Evolutionary conservation across 805 yeast genomes (phyloP).

Genomic region (Zygosaccharomyces bisporus): DNA sequence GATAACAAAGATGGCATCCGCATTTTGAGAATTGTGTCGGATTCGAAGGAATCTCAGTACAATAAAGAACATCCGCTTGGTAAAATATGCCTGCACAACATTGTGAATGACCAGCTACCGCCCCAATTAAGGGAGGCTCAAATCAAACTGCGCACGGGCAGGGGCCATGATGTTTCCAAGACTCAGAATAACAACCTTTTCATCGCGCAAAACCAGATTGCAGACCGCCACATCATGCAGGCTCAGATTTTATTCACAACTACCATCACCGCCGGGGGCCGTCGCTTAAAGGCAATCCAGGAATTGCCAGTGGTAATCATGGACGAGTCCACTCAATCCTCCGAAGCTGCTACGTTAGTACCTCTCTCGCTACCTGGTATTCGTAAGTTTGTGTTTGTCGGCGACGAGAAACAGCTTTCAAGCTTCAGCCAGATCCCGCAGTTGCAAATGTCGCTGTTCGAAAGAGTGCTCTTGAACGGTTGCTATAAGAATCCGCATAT

Average conservation of each 20-base stretch:
- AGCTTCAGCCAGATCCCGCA: slow-evolving; percentile 67
- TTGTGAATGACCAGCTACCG: slow-evolving; percentile 49
- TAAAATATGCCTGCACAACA: slow-evolving; percentile 61
- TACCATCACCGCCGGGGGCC: slow-evolving; percentile 68
- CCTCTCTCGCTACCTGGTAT: slow-evolving; percentile 69
- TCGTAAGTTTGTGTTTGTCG: slow-evolving; percentile 64
- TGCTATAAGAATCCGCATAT: slow-evolving; percentile 57
- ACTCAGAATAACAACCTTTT: slow-evolving; percentile 49
- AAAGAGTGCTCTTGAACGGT: slow-evolving; percentile 60
- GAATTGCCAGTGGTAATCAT: slow-evolving; percentile 64
- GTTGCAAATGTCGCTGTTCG: slow-evolving; percentile 63
- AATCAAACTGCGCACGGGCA: slow-evolving; percentile 43
- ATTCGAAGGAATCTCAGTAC: slow-evolving; percentile 60
- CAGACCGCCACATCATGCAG: slow-evolving; percentile 53
- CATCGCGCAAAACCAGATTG: slow-evolving; percentile 42
- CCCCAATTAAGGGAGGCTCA: slow-evolving; percentile 41
- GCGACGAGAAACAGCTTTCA: slow-evolving; percentile 72
- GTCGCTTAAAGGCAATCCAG: slow-evolving; percentile 51
- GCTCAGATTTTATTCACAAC: slow-evolving; percentile 71
- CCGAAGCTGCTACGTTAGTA: slow-evolving; percentile 67
- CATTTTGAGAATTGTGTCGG: slow-evolving; percentile 55
- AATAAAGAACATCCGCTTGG: slow-evolving; percentile 52
- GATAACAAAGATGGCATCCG: slow-evolving; percentile 45
- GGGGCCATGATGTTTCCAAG: slow-evolving; percentile 40
- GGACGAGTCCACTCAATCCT: slow-evolving; percentile 78